Base-by-base conservation (phyloP, 768 basidiomycete species). In the Ramaria rubella region DNA sequence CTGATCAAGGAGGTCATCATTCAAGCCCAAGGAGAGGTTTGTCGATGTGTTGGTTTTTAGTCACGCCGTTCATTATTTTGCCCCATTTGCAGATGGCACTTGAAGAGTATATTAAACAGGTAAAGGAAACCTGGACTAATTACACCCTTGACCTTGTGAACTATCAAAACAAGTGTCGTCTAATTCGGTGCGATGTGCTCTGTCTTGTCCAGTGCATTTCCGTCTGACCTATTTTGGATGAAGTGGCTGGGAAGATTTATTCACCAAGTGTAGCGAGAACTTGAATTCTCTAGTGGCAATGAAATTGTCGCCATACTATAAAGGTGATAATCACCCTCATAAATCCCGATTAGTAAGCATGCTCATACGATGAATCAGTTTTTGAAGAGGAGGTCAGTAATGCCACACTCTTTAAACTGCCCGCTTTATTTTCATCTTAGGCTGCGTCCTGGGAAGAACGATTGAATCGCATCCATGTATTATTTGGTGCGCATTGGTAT, bases 231-330 rank as follows among this genome's bases (percentile, higher is more conserved):
- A 17, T 8, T 43, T 49, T n/a, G 12, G 5, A 60, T 31, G 9
- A 63, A 92, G 93, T 69, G 94, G 92, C 19, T 97, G 94, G 94
- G 94, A 97, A 67, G 94, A 97, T 52, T 76, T 96, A 26, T 95
- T 97, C 75, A 92, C 81, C 71, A 97, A 96, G 71, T 98, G 96
- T 68, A 85, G 91, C 62, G 96, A 99, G 71, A 96, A 99, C 66
- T 67, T 98, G 64, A 98, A 96, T 67, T 97, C 95, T 1, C 78
- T 99, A 38, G 83, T 84, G 2, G 94, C 96, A 1, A 99, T 99
- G 96, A 95, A 94, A 67, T 71, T 96, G 27, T 99, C 96, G 7
- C 96, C 96, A 0, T 97, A 98, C 67, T 98, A 97, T 72, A 94
- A 96, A 80, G 94, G 91, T 88, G 48, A 75, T 56, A 4, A 31